Evolutionary conservation across 495 filamentous ascomycete genomes (phyloP), one percentile per base, ranked within the genome.

Genomic region (Immersiella caudata): DNA sequence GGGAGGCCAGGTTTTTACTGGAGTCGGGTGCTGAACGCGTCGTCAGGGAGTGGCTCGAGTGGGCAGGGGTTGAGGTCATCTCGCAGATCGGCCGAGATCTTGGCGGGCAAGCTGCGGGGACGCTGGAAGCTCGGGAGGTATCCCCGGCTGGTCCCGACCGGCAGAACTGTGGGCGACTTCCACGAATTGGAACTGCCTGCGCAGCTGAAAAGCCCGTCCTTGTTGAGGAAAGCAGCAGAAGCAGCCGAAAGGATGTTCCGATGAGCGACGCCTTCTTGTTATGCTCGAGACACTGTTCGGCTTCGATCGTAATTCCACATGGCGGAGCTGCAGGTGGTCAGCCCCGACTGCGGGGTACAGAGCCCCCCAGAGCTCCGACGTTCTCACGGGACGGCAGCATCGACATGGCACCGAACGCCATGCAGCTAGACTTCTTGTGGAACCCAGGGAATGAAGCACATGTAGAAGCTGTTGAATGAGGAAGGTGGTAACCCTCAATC

Each of bases 31-130:
- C 40, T 46, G 5, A 46, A 26, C 54, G 54, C 54, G 54, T 26
- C 54, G 54, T 21, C 0, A 57, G 54, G 54, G 54, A 29, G 5
- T 46, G 40, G 40, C 40, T 46, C 8, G 16, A 12, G n/a, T n/a
- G 20, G 16, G 24, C 66, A 68, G 52, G 59, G 60, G 24, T 64
- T 58, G 66, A 68, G 66, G 66, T 68, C 66, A 68, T 68, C 66
- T 64, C 35, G 66, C 66, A 68, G 66, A 20, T 60, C 49, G 35
- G 25, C 59, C 59, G 9, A 22, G 57, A 51, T 56, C 54, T 57
- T 57, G 54, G 54, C 54, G 22, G 26, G 54, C 22, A 2, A 46
- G 29, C 29, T 46, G 54, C 54, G 54, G 52, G 54, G 26, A 54
- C 26, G 54, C 54, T 24, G 54, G 26, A 27, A 57, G 54, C 54